phyloP scores from a whole-genome alignment of 768 basidiomycete genomes.

The Lactarius tabidus region DNA sequence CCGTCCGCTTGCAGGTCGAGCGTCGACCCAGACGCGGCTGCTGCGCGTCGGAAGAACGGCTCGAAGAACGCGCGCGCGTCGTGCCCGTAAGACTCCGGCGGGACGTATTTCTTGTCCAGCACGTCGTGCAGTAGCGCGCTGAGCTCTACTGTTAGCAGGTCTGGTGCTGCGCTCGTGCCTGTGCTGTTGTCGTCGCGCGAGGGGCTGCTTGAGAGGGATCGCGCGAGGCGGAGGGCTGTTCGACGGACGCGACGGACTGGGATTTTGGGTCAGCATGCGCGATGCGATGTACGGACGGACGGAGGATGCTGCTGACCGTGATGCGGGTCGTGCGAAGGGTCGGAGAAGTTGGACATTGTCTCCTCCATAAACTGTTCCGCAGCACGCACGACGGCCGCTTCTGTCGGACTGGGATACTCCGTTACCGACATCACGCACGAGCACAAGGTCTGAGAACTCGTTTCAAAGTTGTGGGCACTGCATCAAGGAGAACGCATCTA shows the following conservation, averaged over 20 bases:
- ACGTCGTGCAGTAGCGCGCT: conserved; percentile 89
- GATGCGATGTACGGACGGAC: no score
- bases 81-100: conserved; percentile 45
- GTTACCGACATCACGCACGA: conserved; percentile 12
- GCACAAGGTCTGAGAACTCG: no score
- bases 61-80: conserved; percentile 65
- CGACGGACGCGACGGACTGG: conserved; percentile 79
- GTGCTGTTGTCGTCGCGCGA: background rate
- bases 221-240: conserved; percentile 68
- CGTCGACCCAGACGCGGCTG: background rate
- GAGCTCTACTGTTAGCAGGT: conserved; percentile 75
- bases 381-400: conserved; percentile 48
- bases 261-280: background rate
- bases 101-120: conserved; percentile 80
- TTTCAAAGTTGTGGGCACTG: background rate
- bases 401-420: conserved; percentile 52
- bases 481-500: background rate
- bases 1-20: conserved; percentile 54
- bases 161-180: conserved; percentile 37
- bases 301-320: conserved; percentile 66
- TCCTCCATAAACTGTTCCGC: conserved; percentile 69
- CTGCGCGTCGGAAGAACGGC: conserved; percentile 53
- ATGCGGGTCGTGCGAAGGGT: conserved; percentile 74
- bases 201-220: conserved; percentile 32
- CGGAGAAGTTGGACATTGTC: conserved; percentile 66